These are phyloP conservation scores for Phytophthora capsici DNA, from an alignment of 352 stramenopile genomes.

Conservation along the genomic window DNA sequence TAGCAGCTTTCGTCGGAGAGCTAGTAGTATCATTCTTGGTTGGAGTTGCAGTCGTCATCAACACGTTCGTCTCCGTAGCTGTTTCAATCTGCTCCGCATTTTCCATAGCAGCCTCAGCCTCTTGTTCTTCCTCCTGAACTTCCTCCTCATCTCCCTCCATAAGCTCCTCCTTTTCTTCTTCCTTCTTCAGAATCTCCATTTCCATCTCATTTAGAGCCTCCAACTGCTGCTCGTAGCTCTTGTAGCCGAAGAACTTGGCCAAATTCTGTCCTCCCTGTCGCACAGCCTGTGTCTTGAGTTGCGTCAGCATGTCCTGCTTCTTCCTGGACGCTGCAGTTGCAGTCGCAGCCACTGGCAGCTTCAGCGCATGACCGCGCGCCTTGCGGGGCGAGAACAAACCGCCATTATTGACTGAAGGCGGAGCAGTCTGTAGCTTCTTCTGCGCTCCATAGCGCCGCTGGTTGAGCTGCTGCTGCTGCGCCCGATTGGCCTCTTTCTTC, in stretches of 20 bases:
- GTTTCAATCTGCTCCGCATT: not conserved
- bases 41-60: not conserved
- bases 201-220: conserved; percentile 69
- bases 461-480: conserved; percentile 60
- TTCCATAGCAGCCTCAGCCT: conserved; percentile 8
- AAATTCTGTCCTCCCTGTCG: conserved; percentile 65
- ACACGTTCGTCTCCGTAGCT: not conserved
- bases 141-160: conserved; percentile 14
- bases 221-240: conserved; percentile 75
- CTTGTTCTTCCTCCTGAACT: conserved; percentile 14
- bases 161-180: conserved; percentile 35
- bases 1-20: too few species aligned
- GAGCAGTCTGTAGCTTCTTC: not conserved
- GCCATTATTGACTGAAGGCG: not conserved
- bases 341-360: conserved; percentile 58
- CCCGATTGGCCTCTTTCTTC: conserved; percentile 64
- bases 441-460: conserved; percentile 44
- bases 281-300: conserved; percentile 66
- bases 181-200: conserved; percentile 59
- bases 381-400: conserved; percentile 47
- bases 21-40: not conserved
- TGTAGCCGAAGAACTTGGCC: conserved; percentile 83
- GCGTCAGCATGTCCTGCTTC: conserved; percentile 67
- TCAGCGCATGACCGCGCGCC: conserved; percentile 40
- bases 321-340: conserved; percentile 40